Conservation (phyloP, 176 grass and related monocot species). For the Oryza coarctata region DNA sequence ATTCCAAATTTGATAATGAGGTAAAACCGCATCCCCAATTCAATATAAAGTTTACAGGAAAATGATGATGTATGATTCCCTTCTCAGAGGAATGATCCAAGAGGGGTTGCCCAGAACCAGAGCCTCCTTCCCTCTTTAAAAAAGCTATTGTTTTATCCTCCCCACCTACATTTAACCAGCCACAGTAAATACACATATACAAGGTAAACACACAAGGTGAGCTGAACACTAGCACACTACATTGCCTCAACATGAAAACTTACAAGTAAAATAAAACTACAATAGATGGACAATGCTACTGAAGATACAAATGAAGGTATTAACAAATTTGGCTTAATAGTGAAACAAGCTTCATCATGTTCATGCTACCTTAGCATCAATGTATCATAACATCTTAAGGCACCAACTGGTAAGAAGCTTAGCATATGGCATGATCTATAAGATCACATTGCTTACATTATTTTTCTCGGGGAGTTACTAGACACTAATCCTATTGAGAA, state of each 20-base stretch:
- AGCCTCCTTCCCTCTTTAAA: slow-evolving; percentile 82
- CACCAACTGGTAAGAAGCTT: background rate
- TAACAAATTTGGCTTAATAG: slow-evolving; percentile 5
- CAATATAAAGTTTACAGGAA: slow-evolving; percentile 86
- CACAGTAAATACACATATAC: slow-evolving; percentile 17
- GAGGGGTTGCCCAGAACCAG: slow-evolving; percentile 59
- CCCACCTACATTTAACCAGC: slow-evolving; percentile 61
- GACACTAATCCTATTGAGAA: background rate
- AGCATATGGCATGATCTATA: background rate
- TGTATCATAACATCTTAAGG: background rate
- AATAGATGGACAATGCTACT: background rate
- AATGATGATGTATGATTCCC: slow-evolving; percentile 93
- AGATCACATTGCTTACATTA: background rate
- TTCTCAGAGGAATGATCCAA: slow-evolving; percentile 59
- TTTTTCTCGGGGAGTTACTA: background rate
- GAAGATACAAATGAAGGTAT: background rate
- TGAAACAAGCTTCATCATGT: background rate
- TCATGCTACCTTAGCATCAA: background rate
- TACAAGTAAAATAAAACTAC: slow-evolving; percentile 1
- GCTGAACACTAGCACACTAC: background rate
- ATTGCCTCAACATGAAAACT: background rate
- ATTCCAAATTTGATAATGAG: slow-evolving; percentile 94
- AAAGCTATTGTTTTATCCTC: slow-evolving; percentile 95
- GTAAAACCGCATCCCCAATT: slow-evolving; percentile 76
- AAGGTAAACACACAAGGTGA: background rate